These are phyloP conservation scores for Prunus fruticosa DNA, from an alignment of 306 rosid species.

Conservation along the genomic window DNA sequence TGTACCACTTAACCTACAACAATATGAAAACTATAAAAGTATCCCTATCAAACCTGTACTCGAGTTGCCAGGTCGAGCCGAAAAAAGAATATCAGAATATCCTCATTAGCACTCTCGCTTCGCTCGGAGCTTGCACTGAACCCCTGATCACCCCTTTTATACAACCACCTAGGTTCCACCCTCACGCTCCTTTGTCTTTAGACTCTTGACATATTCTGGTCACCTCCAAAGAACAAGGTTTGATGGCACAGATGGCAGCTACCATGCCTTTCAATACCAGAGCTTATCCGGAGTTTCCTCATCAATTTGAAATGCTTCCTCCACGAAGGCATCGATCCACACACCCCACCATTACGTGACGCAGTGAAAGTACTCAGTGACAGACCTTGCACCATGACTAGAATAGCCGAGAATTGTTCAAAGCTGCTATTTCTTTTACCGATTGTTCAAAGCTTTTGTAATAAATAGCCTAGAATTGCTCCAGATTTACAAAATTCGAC, in stretches of 20 bases:
- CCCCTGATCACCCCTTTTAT: slow-evolving; percentile 61
- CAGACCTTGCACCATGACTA: slow-evolving; percentile 50
- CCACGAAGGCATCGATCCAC: slow-evolving; percentile 46
- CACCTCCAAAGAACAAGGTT: slow-evolving; percentile 34
- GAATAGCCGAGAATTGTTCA: too few relatives aligned
- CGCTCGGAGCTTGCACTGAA: slow-evolving; percentile 67
- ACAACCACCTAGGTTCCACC: slow-evolving; percentile 76
- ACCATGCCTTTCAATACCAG: slow-evolving; percentile 30
- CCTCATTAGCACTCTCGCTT: slow-evolving; percentile 86
- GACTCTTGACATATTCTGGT: slow-evolving; percentile 29
- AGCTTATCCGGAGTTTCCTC: slow-evolving; percentile 29
- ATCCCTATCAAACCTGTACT: slow-evolving; percentile 62
- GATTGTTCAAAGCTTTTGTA: too few relatives aligned
- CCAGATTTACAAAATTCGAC: too few relatives aligned
- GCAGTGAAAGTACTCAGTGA: too few relatives aligned
- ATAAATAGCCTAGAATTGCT: too few relatives aligned
- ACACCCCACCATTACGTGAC: slow-evolving; percentile 37
- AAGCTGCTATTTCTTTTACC: too few relatives aligned
- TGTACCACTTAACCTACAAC: neutral
- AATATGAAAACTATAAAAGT: slow-evolving; percentile 6
- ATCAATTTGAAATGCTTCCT: slow-evolving; percentile 41
- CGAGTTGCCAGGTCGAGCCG: slow-evolving; percentile 83
- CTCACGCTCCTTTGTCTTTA: slow-evolving; percentile 29
- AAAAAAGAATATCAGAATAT: slow-evolving; percentile 81
- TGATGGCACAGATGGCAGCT: slow-evolving; percentile 38